Conservation (phyloP, 805 yeast species). For the Suhomyces pyralidae region DNA sequence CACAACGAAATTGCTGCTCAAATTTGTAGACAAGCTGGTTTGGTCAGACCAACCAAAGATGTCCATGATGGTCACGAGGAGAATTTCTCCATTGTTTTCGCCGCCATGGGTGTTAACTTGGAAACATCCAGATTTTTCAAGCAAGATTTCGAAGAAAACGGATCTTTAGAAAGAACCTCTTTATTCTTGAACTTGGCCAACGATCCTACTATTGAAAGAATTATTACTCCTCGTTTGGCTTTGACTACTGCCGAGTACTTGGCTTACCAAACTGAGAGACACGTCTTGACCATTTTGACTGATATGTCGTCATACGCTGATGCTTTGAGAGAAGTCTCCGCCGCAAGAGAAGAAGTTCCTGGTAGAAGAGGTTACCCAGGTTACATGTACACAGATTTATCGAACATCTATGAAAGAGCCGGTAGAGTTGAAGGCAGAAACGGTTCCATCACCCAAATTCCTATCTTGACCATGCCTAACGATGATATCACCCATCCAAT, state of each 20-base stretch:
- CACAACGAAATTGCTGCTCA: constrained; percentile 99
- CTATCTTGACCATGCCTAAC: constrained; percentile 98
- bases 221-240: constrained; percentile 98
- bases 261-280: constrained; percentile 99
- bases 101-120: constrained; percentile 99
- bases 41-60: constrained; percentile 98
- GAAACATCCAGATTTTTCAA: constrained; percentile 98
- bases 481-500: constrained; percentile 99
- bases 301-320: constrained; percentile 99
- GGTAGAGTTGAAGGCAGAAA: constrained; percentile 99
- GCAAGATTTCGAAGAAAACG: constrained; percentile 99
- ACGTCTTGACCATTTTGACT: constrained; percentile 94
- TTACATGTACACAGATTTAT: constrained; percentile 99
- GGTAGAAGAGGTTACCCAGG: constrained; percentile 99
- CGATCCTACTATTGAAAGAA: constrained; percentile 99
- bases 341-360: constrained; percentile 99
- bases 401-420: constrained; percentile 98
- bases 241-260: constrained; percentile 97
- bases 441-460: constrained; percentile 98
- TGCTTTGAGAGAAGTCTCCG: constrained; percentile 98
- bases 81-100: constrained; percentile 97
- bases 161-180: constrained; percentile 96
- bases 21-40: constrained; percentile 98
- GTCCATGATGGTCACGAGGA: constrained; percentile 99
- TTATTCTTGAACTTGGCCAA: constrained; percentile 96